Evolutionary conservation across 2,329 filamentous ascomycete genomes (phyloP).

Genomic region (Fusarium domesticum): DNA sequence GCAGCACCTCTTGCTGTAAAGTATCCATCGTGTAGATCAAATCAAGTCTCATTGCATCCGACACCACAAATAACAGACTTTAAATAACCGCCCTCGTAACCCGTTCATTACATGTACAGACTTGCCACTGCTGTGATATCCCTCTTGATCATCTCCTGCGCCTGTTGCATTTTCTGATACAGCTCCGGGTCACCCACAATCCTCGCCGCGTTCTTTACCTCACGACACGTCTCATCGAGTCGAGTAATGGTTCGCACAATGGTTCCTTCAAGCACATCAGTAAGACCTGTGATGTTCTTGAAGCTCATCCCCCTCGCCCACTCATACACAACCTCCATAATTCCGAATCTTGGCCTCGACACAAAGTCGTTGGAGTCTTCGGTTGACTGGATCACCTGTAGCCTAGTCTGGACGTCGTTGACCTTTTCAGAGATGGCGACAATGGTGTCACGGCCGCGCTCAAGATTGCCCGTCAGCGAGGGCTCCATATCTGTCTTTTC

Average conservation of each 20-base stretch:
- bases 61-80: background rate
- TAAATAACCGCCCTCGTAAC: background rate
- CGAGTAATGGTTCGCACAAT: conserved; percentile 94
- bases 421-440: conserved; percentile 89
- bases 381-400: conserved; percentile 86
- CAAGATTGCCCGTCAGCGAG: conserved; percentile 75
- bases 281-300: conserved; percentile 94
- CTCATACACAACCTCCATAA: conserved; percentile 97
- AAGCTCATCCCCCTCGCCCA: conserved; percentile 98
- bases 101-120: conserved; percentile 78
- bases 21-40: background rate
- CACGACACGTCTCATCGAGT: conserved; percentile 91
- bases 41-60: background rate
- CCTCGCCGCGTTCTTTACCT: conserved; percentile 94
- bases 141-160: conserved; percentile 96
- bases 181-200: conserved; percentile 92
- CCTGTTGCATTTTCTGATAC: conserved; percentile 94
- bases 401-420: conserved; percentile 80
- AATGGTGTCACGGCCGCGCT: conserved; percentile 80
- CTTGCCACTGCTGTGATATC: conserved; percentile 90
- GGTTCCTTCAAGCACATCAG: conserved; percentile 93
- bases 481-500: conserved; percentile 87
- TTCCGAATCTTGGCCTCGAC: conserved; percentile 79
- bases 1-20: background rate
- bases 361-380: conserved; percentile 94